phyloP scores from a whole-genome alignment of 176 grass and related monocot species.

The Paspalum vaginatum region DNA sequence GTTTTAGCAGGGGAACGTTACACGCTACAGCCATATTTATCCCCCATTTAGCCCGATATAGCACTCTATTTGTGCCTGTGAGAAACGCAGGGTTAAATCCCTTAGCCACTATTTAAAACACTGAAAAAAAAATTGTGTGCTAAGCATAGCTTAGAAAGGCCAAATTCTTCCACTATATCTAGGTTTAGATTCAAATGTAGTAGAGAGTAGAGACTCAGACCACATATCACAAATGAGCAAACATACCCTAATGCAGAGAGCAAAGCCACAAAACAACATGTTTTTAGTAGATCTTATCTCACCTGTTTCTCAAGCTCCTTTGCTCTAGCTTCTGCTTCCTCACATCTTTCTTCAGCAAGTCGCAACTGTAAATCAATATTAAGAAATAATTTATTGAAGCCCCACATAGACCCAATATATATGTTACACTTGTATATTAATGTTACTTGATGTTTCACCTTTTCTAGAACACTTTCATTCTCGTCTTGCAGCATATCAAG shows the following conservation, averaged over 20 bases:
- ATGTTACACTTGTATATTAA: conserved; percentile 2
- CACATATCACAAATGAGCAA: conserved; percentile 26
- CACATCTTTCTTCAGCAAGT: conserved; percentile 87
- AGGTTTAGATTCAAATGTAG: not conserved
- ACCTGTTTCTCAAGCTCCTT: conserved; percentile 99
- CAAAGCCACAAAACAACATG: not conserved
- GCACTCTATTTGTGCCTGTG: too few species aligned
- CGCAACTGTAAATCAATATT: conserved; percentile 71
- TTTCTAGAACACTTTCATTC: conserved; percentile 89
- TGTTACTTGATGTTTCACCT: conserved; percentile 59
- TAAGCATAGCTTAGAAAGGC: not conserved
- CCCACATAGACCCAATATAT: conserved; percentile 8
- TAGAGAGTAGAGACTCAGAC: conserved; percentile 19
- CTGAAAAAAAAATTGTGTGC: too few species aligned
- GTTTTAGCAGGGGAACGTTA: too few species aligned
- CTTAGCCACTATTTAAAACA: too few species aligned
- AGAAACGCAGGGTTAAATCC: too few species aligned
- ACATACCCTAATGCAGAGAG: not conserved
- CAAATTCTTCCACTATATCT: conserved; percentile 28
- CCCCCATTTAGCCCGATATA: too few species aligned
- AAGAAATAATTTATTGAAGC: conserved; percentile 25
- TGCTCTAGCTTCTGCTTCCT: conserved; percentile 88
- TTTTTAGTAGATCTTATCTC: conserved; percentile 16
- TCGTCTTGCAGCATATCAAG: conserved; percentile 99
- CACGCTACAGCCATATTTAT: too few species aligned